Evolutionary conservation across 768 basidiomycete genomes (phyloP), one percentile per base, ranked within the genome.

Genomic region (Boletus rubroflammeus): DNA sequence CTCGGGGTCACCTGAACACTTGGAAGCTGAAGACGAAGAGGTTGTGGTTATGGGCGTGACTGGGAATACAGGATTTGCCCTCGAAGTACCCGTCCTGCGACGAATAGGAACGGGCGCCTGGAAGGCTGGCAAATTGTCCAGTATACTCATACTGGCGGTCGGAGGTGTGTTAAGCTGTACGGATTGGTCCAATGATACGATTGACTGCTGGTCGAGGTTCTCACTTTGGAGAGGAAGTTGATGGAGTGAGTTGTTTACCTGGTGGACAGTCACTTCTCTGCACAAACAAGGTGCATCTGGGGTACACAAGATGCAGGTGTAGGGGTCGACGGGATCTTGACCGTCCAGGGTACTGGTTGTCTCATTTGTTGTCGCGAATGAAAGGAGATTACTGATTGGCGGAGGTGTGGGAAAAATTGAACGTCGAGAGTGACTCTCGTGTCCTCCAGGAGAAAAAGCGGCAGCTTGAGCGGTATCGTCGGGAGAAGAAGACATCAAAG

Each of bases 91-190:
- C 32, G 73, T 58, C 29, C 81, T 78, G 38, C 86, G 83, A 50
- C 86, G 86, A 35, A 95, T 81, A 31, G 91, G 90, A 26, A 95
- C 83, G 3, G 93, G 81, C 0, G 90, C 84, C 62, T 93, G 87
- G 67, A 88, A 93, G 10, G 84, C 79, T 35, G 90, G 88, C 1
- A 90, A 78, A 60, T 88, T 84, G 53, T 90, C 88, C 38, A 90
- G 77, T 51, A 88, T 86, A 47, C 85, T 90, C n/a, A 72, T 55
- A 29, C 67, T 58, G 43, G 68, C 56, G 21, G 69, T 57, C n/a
- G 71, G 42, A 21, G 71, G 59, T 8, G 66, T 38, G n/a, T 62
- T 58, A 9, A 67, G 54, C 19, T 63, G 68, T 40, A 71, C 55
- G 55, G 70, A 35, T 62, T 68, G 51, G 48, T 62, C 51, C 60